Percentiles rank a stretch among this genome's conserved stretches.
Evolutionary conservation across 108 stramenopile genomes (phyloP).

Genomic region (Schizochytrium sp.): DNA sequence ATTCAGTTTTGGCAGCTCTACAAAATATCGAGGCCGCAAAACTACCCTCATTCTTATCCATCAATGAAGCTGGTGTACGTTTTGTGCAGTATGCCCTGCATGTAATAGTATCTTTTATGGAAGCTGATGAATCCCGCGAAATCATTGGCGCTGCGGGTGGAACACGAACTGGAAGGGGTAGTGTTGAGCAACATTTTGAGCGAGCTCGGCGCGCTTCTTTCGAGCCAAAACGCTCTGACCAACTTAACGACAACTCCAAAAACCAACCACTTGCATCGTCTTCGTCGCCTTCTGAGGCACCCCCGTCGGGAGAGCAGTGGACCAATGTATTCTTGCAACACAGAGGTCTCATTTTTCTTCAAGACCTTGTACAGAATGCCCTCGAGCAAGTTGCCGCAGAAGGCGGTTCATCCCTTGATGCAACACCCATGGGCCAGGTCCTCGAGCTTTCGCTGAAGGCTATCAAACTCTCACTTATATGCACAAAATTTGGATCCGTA

Average conservation of each 20-base stretch:
- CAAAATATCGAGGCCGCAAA: background rate
- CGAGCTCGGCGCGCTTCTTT: conserved; percentile 40
- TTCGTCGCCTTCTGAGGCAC: background rate
- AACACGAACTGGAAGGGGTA: background rate
- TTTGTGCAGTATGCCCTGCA: conserved; percentile 32
- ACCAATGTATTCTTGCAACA: conserved; percentile 3
- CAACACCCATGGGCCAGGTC: conserved; percentile 39
- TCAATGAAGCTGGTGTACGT: background rate
- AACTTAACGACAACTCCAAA: too few species aligned
- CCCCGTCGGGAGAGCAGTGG: background rate
- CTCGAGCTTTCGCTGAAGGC: conserved; percentile 29
- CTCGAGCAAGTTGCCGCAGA: background rate
- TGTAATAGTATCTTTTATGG: conserved; percentile 47
- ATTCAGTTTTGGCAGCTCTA: background rate
- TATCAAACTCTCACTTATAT: conserved; percentile 35
- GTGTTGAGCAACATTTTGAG: conserved; percentile 48
- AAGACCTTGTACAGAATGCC: background rate
- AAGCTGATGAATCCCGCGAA: conserved; percentile 28
- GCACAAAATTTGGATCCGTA: conserved; percentile 6
- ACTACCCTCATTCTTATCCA: background rate
- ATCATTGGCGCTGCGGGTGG: background rate
- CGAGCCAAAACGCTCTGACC: background rate
- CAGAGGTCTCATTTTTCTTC: background rate
- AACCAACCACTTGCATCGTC: background rate
- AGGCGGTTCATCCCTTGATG: background rate